Conservation (phyloP, 495 filamentous ascomycete genomes). For the Achaetomiella virescens region DNA sequence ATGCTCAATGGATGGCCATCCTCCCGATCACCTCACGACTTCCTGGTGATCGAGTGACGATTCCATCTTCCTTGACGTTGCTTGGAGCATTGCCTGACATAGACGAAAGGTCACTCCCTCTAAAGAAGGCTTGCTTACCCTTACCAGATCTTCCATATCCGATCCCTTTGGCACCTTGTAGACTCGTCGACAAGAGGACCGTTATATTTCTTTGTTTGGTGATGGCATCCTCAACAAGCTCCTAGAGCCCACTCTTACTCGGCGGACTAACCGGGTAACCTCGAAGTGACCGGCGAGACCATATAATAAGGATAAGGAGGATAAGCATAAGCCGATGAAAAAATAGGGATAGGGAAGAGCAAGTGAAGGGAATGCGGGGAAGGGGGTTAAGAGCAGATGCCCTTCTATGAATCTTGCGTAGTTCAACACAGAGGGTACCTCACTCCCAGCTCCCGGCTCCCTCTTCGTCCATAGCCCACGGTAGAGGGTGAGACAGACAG, state of each 20-base stretch:
- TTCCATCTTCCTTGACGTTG: no score
- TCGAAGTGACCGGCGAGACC: background rate
- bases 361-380: background rate
- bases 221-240: background rate
- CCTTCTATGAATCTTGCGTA: background rate
- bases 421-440: background rate
- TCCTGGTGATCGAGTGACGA: no score
- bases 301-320: conserved; percentile 9
- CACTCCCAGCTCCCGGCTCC: background rate
- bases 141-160: background rate
- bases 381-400: background rate
- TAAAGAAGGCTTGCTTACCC: background rate
- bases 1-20: no score
- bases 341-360: background rate
- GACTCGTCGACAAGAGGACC: background rate
- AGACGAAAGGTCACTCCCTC: background rate
- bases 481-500: background rate
- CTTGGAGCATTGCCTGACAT: no score
- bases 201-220: background rate
- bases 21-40: no score
- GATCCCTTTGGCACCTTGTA: background rate
- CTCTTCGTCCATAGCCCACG: background rate
- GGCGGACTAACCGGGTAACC: background rate
- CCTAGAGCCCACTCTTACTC: background rate
- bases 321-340: no score